Base-by-base conservation (phyloP, 1,284 basidiomycete species). In the Volvariella surrecta region DNA sequence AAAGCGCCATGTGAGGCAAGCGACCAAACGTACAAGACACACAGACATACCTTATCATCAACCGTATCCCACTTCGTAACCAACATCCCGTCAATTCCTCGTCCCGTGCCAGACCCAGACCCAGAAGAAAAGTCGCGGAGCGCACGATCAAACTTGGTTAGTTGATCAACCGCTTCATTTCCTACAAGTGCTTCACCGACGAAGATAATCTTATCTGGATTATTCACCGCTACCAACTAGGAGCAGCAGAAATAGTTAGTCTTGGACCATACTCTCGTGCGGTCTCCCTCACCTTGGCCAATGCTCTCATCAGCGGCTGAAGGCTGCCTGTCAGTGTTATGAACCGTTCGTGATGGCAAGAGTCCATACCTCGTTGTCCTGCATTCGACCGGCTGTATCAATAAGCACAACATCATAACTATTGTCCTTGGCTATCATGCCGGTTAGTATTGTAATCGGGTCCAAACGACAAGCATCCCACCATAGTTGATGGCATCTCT, bases 51-150 rank as follows among this genome's bases (percentile, higher is more conserved):
- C 75, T 91, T 91, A 63, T 92, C 89, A 54, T 91, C 89, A 9
- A 97, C 94, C 0, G 93, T 97, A 60, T 97, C 93, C 82, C 94
- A 96, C 64, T 97, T 97, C 28, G 94, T 97, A 46, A 97, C 79
- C 34, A 97, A 68, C 83, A 96, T 97, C 18, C 93, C 93, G 58
- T 97, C 94, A 49, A 97, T 94, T 1, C 94, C 94, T 34, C 92
- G 77, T 43, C 82, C 82, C 55, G 79, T 79, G 10, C 77, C 76
- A 22, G 72, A 63, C 1, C 76, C 76, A 1, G 78, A 75, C 2
- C 76, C 75, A 18, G 82, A 76, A 7, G 86, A 89, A 57, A 95
- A 96, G 58, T 97, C 91, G 35, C 84, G 79, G 46, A 97, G 62
- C 1, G 92, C 82, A 24, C 91, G 82, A 56, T 97, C 92, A 59